Evolutionary conservation across 169 alveolate species (phyloP).

Genomic region (Plasmodium berghei): DNA sequence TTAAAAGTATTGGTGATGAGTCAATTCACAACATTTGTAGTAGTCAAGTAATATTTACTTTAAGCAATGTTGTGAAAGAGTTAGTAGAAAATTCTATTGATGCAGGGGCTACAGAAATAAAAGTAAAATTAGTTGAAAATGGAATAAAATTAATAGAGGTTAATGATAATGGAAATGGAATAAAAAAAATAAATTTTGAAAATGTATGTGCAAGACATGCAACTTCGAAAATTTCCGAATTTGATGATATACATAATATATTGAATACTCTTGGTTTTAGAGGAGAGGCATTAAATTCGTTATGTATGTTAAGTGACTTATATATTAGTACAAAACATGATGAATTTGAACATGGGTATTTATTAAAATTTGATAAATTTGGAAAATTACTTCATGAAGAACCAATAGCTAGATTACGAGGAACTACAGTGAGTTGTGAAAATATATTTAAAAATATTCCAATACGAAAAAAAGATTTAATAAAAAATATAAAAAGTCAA

Average conservation of each 20-base stretch:
- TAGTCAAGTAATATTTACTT: constrained; percentile 63
- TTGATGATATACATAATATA: constrained; percentile 91
- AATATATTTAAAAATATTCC: constrained; percentile 76
- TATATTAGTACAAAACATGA: constrained; percentile 82
- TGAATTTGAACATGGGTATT: constrained; percentile 80
- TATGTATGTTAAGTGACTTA: constrained; percentile 82
- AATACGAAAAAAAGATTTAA: constrained; percentile 70
- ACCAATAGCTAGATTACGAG: constrained; percentile 78
- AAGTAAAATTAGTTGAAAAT: constrained; percentile 88
- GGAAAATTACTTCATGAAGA: constrained; percentile 78
- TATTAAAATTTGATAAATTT: constrained; percentile 76
- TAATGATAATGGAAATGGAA: constrained; percentile 95
- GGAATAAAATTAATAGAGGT: constrained; percentile 94
- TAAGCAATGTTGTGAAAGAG: constrained; percentile 90
- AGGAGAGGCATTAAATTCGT: constrained; percentile 88
- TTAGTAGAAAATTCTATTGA: constrained; percentile 95
- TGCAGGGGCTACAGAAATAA: constrained; percentile 92
- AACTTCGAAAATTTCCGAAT: constrained; percentile 94
- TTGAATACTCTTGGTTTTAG: constrained; percentile 96
- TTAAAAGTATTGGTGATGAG: constrained; percentile 49
- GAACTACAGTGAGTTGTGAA: constrained; percentile 76
- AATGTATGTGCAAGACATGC: constrained; percentile 87
- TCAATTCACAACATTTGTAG: constrained; percentile 65
- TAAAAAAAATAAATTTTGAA: constrained; percentile 88
- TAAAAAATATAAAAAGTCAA: constrained; percentile 76